Evolutionary conservation across 2,329 filamentous ascomycete genomes (phyloP), one percentile per base, ranked within the genome.

Genomic region (Fusarium sp.): DNA sequence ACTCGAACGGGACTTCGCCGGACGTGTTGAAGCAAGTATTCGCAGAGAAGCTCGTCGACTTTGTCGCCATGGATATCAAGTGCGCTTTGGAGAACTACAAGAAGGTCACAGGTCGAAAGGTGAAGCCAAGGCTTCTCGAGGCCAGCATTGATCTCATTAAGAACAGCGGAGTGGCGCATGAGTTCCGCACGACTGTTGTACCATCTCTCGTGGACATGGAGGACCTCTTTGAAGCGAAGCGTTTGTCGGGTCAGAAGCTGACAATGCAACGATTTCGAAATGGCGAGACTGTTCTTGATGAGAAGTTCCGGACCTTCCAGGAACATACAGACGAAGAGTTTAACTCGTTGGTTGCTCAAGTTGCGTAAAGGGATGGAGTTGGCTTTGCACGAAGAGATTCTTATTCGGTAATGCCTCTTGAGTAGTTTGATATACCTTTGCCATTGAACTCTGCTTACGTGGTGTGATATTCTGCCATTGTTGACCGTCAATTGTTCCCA

Each of bases 21-120:
- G 31, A 48, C 0, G 10, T 59, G 0, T 28, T 70, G 4, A 43
- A 47, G 1, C 46, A 64, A 6, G 28, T 64, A 0, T 70, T 61
- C 2, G 8, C 43, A 0, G 63, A 70, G 12, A 44, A 46, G 0
- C 53, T 70, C 2, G 49, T 65, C 6, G 58, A 61, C 8, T 70
- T 70, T 7, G 55, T 67, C 1, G 68, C 68, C 0, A 70, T 70
- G 68, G 68, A 70, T 2, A 70, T 70, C 12, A 70, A 70, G 13
- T 69, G 68, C 13, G 68, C 65, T 0, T 4, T 70, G 4, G 63
- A 70, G 12, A 70, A 69, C 1, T 70, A 70, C 35, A 67, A 67
- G 42, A 61, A 48, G 0, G 65, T 70, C 7, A 55, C 67, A 0
- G 68, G 68, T 1, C 40, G 43, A 11, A 70, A 54, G 28, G 52